Base-by-base conservation (phyloP, 176 grass and related monocot species). In the Musa schizocarpa region DNA sequence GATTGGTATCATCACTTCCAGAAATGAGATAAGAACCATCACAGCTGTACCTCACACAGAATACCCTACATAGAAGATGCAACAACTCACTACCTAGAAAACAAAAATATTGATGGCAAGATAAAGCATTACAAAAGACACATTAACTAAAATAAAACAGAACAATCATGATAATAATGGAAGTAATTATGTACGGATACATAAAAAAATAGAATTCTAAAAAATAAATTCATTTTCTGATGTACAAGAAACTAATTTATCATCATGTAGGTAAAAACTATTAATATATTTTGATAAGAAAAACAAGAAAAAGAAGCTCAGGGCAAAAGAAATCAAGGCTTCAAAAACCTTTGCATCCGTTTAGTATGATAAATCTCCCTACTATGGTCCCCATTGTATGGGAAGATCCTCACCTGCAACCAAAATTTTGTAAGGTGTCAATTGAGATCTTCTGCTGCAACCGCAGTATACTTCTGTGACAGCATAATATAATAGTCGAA, bases 311-410 rank as follows among this genome's bases (percentile, higher is more conserved):
- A 73, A 75, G 53, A 55, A 81, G 56, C 22, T 49, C 24, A 12
- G 14, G 17, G 48, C 5, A 48, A 67, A 48, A 21, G 2, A 75
- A 48, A 59, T 69, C 22, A 50, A 76, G 69, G 76, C 1, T 24
- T 63, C 27, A 72, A 63, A 65, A 78, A 98, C 95, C 95, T 98
- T 86, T 98, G 90, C 95, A 98, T 98, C 77, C 95, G 87, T 86
- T 98, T 98, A 49, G 95, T 94, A 88, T 98, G 95, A 81, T 98
- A 98, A 83, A 98, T 91, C 86, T 94, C 95, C 72, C 90, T 90
- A 85, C 95, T 98, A 81, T 91, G 84, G 81, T 87, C 88, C 65
- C 95, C 95, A 77, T 83, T 85, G 78, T 93, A 87, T 25, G 87
- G 43, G 74, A 94, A 94, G 74, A 94, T 94, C 14, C 95, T 78